Evolutionary conservation across 2,329 filamentous ascomycete genomes (phyloP).

Genomic region (Madurella fahalii): DNA sequence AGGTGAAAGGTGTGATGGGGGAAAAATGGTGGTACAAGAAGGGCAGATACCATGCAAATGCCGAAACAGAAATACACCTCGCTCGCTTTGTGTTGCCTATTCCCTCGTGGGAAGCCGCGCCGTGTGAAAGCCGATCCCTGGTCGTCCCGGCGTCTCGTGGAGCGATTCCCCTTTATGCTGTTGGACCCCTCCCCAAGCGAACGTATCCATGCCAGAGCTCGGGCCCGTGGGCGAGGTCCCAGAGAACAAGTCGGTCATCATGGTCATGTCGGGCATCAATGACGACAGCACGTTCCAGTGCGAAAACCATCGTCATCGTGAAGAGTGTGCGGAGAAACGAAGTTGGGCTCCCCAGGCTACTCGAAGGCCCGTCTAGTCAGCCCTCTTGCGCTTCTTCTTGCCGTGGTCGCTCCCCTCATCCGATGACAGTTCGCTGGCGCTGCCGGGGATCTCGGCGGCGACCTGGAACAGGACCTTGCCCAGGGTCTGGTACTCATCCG

Average conservation of each 20-base stretch:
- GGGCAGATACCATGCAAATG: slow-evolving; percentile 31
- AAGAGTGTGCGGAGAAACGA: slow-evolving; percentile 31
- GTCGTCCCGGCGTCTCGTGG: slow-evolving; percentile 16
- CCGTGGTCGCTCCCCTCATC: slow-evolving; percentile 50
- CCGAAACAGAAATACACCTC: slow-evolving; percentile 18
- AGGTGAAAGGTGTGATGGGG: slow-evolving; percentile 1
- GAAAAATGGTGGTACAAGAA: slow-evolving; percentile 28
- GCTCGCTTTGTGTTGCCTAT: slow-evolving; percentile 6
- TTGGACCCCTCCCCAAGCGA: slow-evolving; percentile 5
- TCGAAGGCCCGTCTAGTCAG: slow-evolving; percentile 42
- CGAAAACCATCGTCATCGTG: slow-evolving; percentile 27
- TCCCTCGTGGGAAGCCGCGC: slow-evolving; percentile 12
- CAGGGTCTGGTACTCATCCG: slow-evolving; percentile 62
- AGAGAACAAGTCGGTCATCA: slow-evolving; percentile 37
- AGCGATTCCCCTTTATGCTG: slow-evolving; percentile 19
- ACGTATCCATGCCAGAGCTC: slow-evolving; percentile 10
- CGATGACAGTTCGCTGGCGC: slow-evolving; percentile 55
- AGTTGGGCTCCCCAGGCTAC: slow-evolving; percentile 3
- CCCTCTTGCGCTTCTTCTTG: slow-evolving; percentile 75
- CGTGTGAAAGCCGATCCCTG: slow-evolving; percentile 10
- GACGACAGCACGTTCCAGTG: slow-evolving; percentile 27
- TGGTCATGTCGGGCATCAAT: slow-evolving; percentile 40
- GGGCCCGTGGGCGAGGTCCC: not conserved
- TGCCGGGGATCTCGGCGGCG: slow-evolving; percentile 67
- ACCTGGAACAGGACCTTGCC: slow-evolving; percentile 81